Base-by-base conservation (phyloP, 192 early-diverging fungal species). In the Neocallimastix lanati region DNA sequence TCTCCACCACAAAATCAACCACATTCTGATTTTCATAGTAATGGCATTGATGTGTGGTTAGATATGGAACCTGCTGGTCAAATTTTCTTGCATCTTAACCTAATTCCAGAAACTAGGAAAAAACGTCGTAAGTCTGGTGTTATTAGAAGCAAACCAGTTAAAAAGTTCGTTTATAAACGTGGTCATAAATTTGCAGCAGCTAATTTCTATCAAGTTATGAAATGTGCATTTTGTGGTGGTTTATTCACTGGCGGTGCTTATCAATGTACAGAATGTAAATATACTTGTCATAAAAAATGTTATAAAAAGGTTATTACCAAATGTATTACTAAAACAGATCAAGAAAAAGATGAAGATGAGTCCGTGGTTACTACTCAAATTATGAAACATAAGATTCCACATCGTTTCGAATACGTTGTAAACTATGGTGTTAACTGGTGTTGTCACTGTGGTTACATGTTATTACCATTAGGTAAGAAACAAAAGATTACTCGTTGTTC, bases 151-250 rank as follows among this genome's bases (percentile, higher is more conserved):
- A 67, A 67, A 67, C 50, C 50, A 9, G 50, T 67, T 0, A 67
- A 67, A 67, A 67, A 67, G 9, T 67, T 67, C 11, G 18, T 67
- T 67, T 67, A 67, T 9, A 67, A 67, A 21, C 94, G 93, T 78
- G 96, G 98, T 9, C 98, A 99, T 83, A 93, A 96, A 83, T 98
- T 99, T 85, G 92, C 91, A 79, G 87, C 93, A 33, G 89, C 93
- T 80, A 91, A 92, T 78, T 96, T 95, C 58, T 98, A 97, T 86
- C 94, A 96, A 80, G 95, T 98, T 82, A 96, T 98, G 96, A 95
- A 94, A 85, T 99, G 98, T 85, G 96, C 96, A 12, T 84, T 95
- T 13, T 99, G 98, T 85, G 88, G 90, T 76, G 98, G 98, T 81
- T 96, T 98, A 82, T 89, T 99, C 76, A 93, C 96, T 28, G 95